A percentile compares a stretch with the other conserved stretches of the same genome.
These are phyloP conservation scores for Bacterosira constricta DNA, from an alignment of 108 stramenopile genomes.

Conservation along the genomic window DNA sequence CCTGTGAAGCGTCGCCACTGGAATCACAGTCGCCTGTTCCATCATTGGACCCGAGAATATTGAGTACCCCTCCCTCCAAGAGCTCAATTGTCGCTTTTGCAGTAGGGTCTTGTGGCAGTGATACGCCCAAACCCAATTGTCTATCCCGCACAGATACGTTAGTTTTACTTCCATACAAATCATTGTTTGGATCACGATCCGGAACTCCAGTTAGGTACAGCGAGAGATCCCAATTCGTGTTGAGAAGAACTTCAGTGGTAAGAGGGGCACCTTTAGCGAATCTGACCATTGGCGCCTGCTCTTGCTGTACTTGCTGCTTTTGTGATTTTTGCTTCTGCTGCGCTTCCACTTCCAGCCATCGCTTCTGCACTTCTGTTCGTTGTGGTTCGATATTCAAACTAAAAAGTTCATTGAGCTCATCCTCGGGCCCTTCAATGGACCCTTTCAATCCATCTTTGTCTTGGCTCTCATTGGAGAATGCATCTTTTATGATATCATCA, in stretches of 20 bases:
- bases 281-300: neutral
- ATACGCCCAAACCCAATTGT: slow-evolving; percentile 54
- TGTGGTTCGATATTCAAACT: neutral
- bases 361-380: slow-evolving; percentile 68
- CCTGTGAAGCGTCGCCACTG: neutral
- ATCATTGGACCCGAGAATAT: slow-evolving; percentile 19
- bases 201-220: slow-evolving; percentile 78
- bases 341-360: slow-evolving; percentile 64
- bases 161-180: slow-evolving; percentile 70
- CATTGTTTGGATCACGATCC: slow-evolving; percentile 71
- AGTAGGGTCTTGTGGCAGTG: slow-evolving; percentile 63
- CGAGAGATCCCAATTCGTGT: slow-evolving; percentile 47
- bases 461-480: slow-evolving; percentile 75
- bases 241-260: slow-evolving; percentile 20
- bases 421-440: slow-evolving; percentile 58
- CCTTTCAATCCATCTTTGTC: slow-evolving; percentile 47
- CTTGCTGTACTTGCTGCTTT: neutral
- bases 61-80: slow-evolving; percentile 49
- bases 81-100: slow-evolving; percentile 52
- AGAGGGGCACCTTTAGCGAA: slow-evolving; percentile 39
- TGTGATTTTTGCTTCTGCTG: slow-evolving; percentile 6
- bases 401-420: slow-evolving; percentile 23
- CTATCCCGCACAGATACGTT: slow-evolving; percentile 73
- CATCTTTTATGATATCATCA: slow-evolving; percentile 64
- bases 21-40: neutral